A percentile compares a stretch with the other conserved stretches of the same genome.
Evolutionary conservation across 305 asterid genomes (phyloP).

Genomic region (Plantago coronopus): DNA sequence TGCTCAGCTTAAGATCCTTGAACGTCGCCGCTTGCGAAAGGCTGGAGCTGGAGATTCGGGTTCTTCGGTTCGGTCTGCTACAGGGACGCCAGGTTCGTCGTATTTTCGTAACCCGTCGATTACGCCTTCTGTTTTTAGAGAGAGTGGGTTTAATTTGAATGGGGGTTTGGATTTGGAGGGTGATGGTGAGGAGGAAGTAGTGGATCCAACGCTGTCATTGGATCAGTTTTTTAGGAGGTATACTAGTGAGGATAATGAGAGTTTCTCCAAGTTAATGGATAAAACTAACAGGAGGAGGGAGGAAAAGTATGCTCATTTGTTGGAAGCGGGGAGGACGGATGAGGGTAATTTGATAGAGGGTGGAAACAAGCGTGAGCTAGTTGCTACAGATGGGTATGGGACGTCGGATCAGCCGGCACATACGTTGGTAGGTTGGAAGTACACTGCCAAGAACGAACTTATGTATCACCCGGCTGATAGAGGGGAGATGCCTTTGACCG

Average conservation of each 20-base stretch:
- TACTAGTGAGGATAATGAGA: conserved; percentile 95
- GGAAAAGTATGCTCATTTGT: conserved; percentile 39
- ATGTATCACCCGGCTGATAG: conserved; percentile 95
- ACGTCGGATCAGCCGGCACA: conserved; percentile 77
- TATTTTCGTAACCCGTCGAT: conserved; percentile 54
- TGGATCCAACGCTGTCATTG: conserved; percentile 50
- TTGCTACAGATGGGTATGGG: conserved; percentile 76
- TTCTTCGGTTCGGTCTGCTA: conserved; percentile 32
- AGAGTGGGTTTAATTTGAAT: conserved; percentile 9
- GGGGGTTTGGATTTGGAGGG: conserved; percentile 28
- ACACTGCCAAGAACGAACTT: conserved; percentile 67
- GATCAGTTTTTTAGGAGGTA: conserved; percentile 74
- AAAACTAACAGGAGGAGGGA: conserved; percentile 46
- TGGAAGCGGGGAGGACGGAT: conserved; percentile 43
- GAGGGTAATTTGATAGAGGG: conserved; percentile 45
- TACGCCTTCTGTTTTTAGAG: conserved; percentile 38
- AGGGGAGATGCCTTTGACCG: conserved; percentile 73
- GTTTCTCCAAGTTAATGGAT: conserved; percentile 62
- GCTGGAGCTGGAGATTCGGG: conserved; percentile 15
- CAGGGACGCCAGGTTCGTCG: conserved; percentile 62
- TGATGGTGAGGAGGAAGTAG: conserved; percentile 34
- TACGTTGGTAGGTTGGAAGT: conserved; percentile 85
- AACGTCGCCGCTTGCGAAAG: conserved; percentile 64
- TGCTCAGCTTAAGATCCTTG: conserved; percentile 80
- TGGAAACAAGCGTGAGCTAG: conserved; percentile 46